These are phyloP conservation scores for Pythium folliculosum DNA, from an alignment of 352 stramenopile species.

Conservation along the genomic window DNA sequence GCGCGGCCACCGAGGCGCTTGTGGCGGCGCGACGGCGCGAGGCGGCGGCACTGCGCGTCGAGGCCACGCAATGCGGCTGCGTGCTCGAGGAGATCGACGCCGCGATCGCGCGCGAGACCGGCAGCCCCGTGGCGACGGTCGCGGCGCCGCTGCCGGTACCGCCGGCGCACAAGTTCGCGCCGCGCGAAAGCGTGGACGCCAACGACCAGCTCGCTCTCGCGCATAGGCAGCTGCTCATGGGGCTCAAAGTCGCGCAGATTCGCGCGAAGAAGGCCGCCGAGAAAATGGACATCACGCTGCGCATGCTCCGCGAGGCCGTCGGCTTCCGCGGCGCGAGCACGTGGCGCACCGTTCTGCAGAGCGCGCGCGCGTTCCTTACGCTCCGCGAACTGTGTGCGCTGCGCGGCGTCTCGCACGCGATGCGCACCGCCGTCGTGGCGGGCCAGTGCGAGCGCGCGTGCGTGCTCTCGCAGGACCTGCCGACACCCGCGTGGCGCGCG, in stretches of 20 bases:
- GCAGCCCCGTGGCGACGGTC: slow-evolving; percentile 39
- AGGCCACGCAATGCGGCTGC: slow-evolving; percentile 48
- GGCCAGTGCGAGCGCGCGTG: slow-evolving; percentile 37
- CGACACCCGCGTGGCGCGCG: slow-evolving; percentile 16
- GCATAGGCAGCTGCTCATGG: slow-evolving; percentile 71
- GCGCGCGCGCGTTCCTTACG: slow-evolving; percentile 37
- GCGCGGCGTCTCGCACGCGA: slow-evolving; percentile 34
- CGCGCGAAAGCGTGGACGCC: slow-evolving; percentile 59
- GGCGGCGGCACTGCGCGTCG: slow-evolving; percentile 43
- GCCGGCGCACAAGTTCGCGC: slow-evolving; percentile 65
- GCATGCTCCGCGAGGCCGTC: slow-evolving; percentile 47
- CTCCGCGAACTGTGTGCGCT: slow-evolving; percentile 47
- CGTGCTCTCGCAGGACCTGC: slow-evolving; percentile 24
- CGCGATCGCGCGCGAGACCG: slow-evolving; percentile 43
- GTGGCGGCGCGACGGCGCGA: slow-evolving; percentile 42
- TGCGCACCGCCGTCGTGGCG: slow-evolving; percentile 29
- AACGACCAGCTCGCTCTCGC: slow-evolving; percentile 64
- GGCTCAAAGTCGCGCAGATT: slow-evolving; percentile 61
- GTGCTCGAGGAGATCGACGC: slow-evolving; percentile 50
- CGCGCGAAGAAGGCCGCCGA: slow-evolving; percentile 54
- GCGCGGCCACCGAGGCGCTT: slow-evolving; percentile 36
- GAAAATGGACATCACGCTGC: slow-evolving; percentile 59
- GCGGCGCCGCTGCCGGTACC: slow-evolving; percentile 41
- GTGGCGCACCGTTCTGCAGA: slow-evolving; percentile 36
- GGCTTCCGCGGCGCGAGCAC: slow-evolving; percentile 27